These are phyloP conservation scores for Penicillium coffeae DNA, from an alignment of 495 filamentous ascomycete species.

Conservation along the genomic window DNA sequence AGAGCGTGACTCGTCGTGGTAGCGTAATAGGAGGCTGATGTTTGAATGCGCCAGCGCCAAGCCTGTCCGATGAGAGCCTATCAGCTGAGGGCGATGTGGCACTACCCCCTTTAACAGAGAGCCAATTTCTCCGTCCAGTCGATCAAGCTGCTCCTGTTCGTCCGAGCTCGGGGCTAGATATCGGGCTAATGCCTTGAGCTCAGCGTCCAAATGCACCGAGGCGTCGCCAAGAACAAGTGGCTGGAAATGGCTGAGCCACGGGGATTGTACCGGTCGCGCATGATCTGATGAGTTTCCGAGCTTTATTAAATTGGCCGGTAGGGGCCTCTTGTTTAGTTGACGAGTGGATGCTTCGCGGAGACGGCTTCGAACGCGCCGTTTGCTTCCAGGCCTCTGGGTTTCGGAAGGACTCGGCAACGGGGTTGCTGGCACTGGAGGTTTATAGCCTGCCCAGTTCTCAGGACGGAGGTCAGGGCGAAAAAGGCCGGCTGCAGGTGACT, in stretches of 20 bases:
- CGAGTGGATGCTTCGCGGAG: background rate
- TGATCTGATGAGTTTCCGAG: background rate
- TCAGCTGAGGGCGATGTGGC: conserved; percentile 33
- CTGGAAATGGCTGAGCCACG: conserved; percentile 31
- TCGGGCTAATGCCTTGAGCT: conserved; percentile 44
- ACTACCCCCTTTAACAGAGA: conserved; percentile 15
- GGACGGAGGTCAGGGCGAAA: conserved; percentile 22
- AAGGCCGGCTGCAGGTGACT: conserved; percentile 10
- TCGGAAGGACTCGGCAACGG: background rate
- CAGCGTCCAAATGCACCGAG: conserved; percentile 31
- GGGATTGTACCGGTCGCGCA: conserved; percentile 13
- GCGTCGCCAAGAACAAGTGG: conserved; percentile 12
- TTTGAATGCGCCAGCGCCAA: conserved; percentile 49
- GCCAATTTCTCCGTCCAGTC: conserved; percentile 25
- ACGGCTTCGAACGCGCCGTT: conserved; percentile 9
- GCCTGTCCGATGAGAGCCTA: conserved; percentile 54
- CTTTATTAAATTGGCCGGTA: conserved; percentile 14
- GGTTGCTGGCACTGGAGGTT: conserved; percentile 7
- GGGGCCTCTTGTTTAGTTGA: background rate
- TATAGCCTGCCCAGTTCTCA: conserved; percentile 18
- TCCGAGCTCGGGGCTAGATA: conserved; percentile 35
- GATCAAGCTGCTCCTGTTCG: conserved; percentile 30
- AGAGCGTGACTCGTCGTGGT: conserved; percentile 21
- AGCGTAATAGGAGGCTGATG: conserved; percentile 41
- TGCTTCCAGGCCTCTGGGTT: background rate